phyloP scores from a whole-genome alignment of 352 stramenopile species.

The Halophytophthora batemanensis region DNA sequence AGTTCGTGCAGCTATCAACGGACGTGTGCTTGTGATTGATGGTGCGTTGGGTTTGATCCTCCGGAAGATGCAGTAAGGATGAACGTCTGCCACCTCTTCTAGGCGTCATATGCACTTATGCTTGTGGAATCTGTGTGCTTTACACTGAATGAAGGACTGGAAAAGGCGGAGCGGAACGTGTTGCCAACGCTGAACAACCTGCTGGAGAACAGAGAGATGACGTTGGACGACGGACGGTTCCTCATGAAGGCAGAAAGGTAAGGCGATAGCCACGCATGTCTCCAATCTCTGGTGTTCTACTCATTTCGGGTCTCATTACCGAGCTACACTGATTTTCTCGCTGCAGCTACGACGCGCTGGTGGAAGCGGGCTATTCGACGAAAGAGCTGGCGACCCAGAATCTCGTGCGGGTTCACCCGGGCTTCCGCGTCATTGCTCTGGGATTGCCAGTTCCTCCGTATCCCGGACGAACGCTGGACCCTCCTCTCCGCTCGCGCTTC shows the following conservation, averaged over 20 bases:
- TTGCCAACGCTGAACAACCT: constrained; percentile 97
- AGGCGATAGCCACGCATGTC: not conserved
- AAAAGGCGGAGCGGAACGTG: constrained; percentile 96
- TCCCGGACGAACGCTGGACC: constrained; percentile 79
- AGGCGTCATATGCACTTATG: not conserved
- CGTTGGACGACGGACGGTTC: constrained; percentile 92
- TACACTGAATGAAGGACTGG: constrained; percentile 50
- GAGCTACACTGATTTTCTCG: not conserved
- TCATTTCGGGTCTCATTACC: not conserved
- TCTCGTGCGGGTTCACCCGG: constrained; percentile 81
- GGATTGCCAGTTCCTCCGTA: constrained; percentile 86
- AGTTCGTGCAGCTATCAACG: constrained; percentile 91
- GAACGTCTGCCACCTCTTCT: no score
- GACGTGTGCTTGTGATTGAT: constrained; percentile 93
- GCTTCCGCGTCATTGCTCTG: constrained; percentile 94
- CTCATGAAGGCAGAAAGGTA: constrained; percentile 88
- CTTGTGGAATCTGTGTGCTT: not conserved
- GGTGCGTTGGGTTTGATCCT: no score
- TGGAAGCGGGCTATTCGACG: constrained; percentile 48
- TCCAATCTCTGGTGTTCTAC: no score
- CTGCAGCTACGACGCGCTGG: constrained; percentile 57
- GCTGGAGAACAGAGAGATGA: constrained; percentile 95
- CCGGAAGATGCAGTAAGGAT: no score
- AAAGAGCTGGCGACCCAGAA: constrained; percentile 54
- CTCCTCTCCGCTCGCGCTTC: constrained; percentile 85